Percentiles rank a stretch among this genome's conserved stretches.
Conservation (phyloP, 176 grass and related monocot genomes). For the Tillandsia leiboldiana region DNA sequence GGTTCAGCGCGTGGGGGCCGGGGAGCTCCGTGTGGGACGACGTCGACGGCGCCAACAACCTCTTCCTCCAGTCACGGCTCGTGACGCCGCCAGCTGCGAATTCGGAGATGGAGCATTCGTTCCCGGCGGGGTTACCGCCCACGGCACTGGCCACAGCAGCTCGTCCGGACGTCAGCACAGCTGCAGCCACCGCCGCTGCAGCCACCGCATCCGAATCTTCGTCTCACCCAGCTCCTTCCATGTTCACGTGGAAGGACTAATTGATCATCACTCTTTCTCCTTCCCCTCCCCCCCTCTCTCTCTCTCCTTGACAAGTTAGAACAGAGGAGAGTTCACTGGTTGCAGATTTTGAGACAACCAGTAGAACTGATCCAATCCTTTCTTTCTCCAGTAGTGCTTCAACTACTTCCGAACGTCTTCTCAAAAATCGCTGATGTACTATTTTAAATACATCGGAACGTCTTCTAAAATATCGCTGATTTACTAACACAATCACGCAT, state of each 20-base stretch:
- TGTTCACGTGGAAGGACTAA: slow-evolving; percentile 46
- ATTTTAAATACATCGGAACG: no score
- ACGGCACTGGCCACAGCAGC: no score
- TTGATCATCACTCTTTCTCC: neutral
- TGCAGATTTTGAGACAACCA: slow-evolving; percentile 2
- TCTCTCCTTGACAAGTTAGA: neutral
- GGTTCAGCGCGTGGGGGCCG: slow-evolving; percentile 88
- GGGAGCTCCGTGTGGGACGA: slow-evolving; percentile 93
- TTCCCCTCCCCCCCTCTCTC: neutral
- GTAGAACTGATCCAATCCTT: neutral
- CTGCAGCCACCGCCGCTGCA: neutral
- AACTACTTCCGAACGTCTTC: no score
- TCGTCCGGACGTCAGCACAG: slow-evolving; percentile 8
- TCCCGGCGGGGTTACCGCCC: neutral
- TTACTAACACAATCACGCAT: no score
- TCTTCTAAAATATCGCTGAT: no score
- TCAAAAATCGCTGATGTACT: no score
- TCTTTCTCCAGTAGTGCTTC: neutral
- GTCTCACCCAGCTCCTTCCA: slow-evolving; percentile 18
- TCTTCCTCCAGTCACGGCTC: slow-evolving; percentile 75
- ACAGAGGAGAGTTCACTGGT: neutral
- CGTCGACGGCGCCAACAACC: slow-evolving; percentile 64
- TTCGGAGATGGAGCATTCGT: no score
- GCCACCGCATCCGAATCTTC: slow-evolving; percentile 5
- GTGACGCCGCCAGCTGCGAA: slow-evolving; percentile 25